phyloP scores from a whole-genome alignment of 768 basidiomycete species.

The Flagelloscypha sp. region DNA sequence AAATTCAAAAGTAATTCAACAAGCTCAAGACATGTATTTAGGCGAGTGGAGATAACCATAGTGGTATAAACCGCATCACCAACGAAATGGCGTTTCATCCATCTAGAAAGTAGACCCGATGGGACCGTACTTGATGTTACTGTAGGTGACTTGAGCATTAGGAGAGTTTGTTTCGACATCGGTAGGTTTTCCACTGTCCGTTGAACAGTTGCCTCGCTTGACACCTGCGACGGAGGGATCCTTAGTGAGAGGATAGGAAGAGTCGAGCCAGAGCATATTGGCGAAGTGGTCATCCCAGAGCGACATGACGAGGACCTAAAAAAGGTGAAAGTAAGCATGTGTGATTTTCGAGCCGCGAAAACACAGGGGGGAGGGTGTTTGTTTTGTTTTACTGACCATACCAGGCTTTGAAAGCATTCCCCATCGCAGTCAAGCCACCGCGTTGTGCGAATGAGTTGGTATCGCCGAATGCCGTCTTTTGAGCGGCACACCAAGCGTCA shows the following conservation, averaged over 20 bases:
- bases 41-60: too few species aligned
- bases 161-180: slow-evolving; percentile 24
- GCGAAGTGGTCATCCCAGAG: slow-evolving; percentile 32
- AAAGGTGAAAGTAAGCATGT: too few species aligned
- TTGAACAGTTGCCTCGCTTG: slow-evolving; percentile 28
- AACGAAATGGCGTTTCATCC: slow-evolving; percentile 2
- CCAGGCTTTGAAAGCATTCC: slow-evolving; percentile 21
- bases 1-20: too few species aligned
- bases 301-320: slow-evolving; percentile 29
- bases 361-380: too few species aligned
- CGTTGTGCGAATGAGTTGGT: slow-evolving; percentile 24
- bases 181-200: slow-evolving; percentile 26
- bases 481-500: slow-evolving; percentile 27
- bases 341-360: too few species aligned
- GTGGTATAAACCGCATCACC: too few species aligned
- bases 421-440: slow-evolving; percentile 25
- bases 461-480: slow-evolving; percentile 30
- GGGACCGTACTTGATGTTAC: slow-evolving; percentile 32
- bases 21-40: too few species aligned
- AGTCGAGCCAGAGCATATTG: slow-evolving; percentile 32
- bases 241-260: slow-evolving; percentile 19
- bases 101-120: slow-evolving; percentile 26
- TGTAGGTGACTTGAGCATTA: slow-evolving; percentile 25
- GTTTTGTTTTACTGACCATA: too few species aligned
- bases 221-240: slow-evolving; percentile 22